Evolutionary conservation across 768 basidiomycete species (phyloP), one percentile per base, ranked within the genome.

Genomic region (Solioccasus polychromus): DNA sequence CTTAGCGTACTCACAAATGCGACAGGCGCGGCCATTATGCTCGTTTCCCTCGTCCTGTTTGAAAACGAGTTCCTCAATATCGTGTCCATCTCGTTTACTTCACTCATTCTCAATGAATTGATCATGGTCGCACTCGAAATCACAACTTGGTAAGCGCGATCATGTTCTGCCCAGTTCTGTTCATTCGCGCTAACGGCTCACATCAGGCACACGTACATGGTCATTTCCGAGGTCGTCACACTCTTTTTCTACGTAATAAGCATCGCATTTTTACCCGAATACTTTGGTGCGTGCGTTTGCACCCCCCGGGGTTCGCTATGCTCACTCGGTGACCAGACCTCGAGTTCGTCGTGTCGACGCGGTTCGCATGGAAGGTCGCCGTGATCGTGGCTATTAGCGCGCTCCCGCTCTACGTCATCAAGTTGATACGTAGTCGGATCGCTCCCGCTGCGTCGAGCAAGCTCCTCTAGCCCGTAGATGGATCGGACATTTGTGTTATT

Each of bases 71-170:
- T 98, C 68, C 67, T 98, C 54, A 96, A 98, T 62, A 97, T 99
- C 49, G 96, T 99, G 24, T 87, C 95, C 17, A 99, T 98, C 54
- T 98, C 96, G 1, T 99, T 96, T 64, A 96, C 94, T 1, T 91
- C 96, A 1, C 74, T 98, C 45, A 82, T 99, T 52, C 72, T 98
- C 23, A 99, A 99, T 62, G 96, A 98, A 63, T 80, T 99, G 40
- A 92, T 98, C 68, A 99, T 98, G 96, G 96, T 98, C 36, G 93
- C 94, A 2, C 67, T 98, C 55, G 94, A 98, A 68, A 93, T 98
- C 48, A 98, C 94, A 3, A 97, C 91, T 51, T 99, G 95, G 95
- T 91, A 57, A 44, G n/a, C 8, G 48, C 30, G n/a, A n/a, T 31
- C 14, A 9, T 31, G n/a, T 31, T 15, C 30, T 15, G 5, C 30